Base-by-base conservation (phyloP, 2,329 filamentous ascomycete species). In the Colletotrichum acutatum region DNA sequence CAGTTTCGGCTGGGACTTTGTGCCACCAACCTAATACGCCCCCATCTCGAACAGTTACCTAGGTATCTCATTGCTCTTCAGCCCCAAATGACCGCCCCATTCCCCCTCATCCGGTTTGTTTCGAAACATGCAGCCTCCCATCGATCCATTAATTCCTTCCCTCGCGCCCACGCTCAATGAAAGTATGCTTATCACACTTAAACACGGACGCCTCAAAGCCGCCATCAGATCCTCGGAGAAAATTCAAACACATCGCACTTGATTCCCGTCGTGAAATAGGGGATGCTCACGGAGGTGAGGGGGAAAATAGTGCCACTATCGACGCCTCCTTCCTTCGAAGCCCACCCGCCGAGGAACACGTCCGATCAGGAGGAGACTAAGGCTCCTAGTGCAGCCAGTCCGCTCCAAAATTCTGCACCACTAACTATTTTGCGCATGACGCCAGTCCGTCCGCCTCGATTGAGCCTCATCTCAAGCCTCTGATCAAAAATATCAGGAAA, bases 91-190 rank as follows among this genome's bases (percentile, higher is more conserved):
- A 16, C 30, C 3, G 9, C 28, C n/a, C 30, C 5, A 2, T 16
- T 32, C 32, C 54, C 24, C n/a, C 42, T 59, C 34, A 49, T 52
- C 30, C 52, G 42, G n/a, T 37, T 57, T 24, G 70, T 65, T 72
- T 72, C 54, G 60, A 72, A 72, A 59, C 54, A 72, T 60, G 66
- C 70, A 7, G 11, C 60, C 49, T 65, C 49, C 60, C 60, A 42
- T 68, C 53, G 46, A 11, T 30, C 32, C 16, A 8, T 19, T 19
- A 49, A n/a, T n/a, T 8, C 26, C 19, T 6, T 28, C 3, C 59
- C 37, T 49, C 37, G 26, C 37, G 49, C 5, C 37, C 59, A 28
- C 24, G 24, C 26, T 30, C 26, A 19, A 49, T 49, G 16, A 26
- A 62, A 49, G 37, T 30, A 52, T n/a, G 59, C 26, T 62, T 52